A percentile compares a stretch with the other conserved stretches of the same genome.
These are phyloP conservation scores for Pleoardoris graminearum DNA, from an alignment of 2,329 filamentous ascomycete species.

Conservation along the genomic window DNA sequence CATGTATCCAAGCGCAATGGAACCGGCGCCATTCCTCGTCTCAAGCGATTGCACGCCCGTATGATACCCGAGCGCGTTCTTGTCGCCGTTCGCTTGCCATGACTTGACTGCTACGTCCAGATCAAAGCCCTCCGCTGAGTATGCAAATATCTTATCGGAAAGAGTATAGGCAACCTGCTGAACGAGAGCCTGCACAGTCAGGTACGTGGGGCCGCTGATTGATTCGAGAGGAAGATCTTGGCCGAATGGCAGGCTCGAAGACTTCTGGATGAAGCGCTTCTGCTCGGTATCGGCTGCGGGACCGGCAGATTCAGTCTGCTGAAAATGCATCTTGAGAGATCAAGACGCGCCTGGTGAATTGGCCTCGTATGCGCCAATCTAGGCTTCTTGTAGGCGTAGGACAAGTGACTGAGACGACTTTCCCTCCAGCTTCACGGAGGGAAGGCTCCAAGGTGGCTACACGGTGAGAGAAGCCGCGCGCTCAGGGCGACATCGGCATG, in stretches of 20 bases:
- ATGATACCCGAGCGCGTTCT: conserved; percentile 80
- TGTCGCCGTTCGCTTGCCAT: conserved; percentile 71
- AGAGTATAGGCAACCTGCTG: conserved; percentile 95
- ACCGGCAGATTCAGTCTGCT: conserved; percentile 44
- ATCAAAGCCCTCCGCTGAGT: conserved; percentile 91
- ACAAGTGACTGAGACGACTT: conserved; percentile 1
- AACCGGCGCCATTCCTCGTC: conserved; percentile 84
- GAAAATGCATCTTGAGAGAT: conserved; percentile 42
- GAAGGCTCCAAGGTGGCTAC: conserved; percentile 20
- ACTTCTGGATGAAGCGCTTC: conserved; percentile 46
- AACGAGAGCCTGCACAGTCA: conserved; percentile 88
- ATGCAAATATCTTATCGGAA: conserved; percentile 96
- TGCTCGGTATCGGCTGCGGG: conserved; percentile 36
- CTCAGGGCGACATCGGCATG: conserved; percentile 35
- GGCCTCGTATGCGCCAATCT: conserved; percentile 12
- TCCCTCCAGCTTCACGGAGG: conserved; percentile 21
- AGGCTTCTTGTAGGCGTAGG: conserved; percentile 11
- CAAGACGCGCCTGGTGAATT: conserved; percentile 15
- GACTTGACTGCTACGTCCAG: conserved; percentile 79
- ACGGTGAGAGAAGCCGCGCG: conserved; percentile 21
- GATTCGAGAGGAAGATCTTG: conserved; percentile 56
- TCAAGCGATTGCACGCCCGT: conserved; percentile 81
- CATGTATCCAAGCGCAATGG: conserved; percentile 92
- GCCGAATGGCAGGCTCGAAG: conserved; percentile 57
- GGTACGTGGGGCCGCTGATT: conserved; percentile 86